Evolutionary conservation across 495 filamentous ascomycete species (phyloP), one percentile per base, ranked within the genome.

Genomic region (Talaromyces ruber): DNA sequence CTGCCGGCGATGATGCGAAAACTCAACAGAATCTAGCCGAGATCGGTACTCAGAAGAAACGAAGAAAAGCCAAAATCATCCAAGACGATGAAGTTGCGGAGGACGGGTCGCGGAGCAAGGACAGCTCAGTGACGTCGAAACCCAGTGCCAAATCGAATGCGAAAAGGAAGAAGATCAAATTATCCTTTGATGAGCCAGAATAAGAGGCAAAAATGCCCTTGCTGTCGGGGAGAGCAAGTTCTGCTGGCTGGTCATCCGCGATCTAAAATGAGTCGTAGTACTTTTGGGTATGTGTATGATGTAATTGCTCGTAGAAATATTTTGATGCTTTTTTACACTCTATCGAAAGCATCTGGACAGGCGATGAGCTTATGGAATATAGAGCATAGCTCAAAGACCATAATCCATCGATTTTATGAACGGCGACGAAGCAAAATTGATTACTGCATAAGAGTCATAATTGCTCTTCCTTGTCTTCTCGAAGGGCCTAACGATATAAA

Each of bases 161-260:
- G 64, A 80, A 76, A 65, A 70, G 70, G 59, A 80, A 79, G 71
- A 78, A 80, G 64, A 76, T 76, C 64, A 79, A 79, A 67, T 68
- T 79, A 14, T 76, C 74, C 11, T 76, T 79, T 62, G 76, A 77
- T 59, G 72, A 81, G 28, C 69, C 61, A 47, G 51, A 63, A 50
- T 32, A 62, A 32, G 30, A 12, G 21, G 14, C 2, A 39, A 34
- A 21, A 11, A 37, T 32, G 18, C 54, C 26, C 26, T 25, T 45
- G 26, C 16, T 52, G 50, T 21, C 21, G 28, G 50, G 28, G 50
- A 14, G 50, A 53, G 18, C 3, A 26, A 12, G 16, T 1, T 7
- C 18, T 47, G 43, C 43, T 22, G 43, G 43, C 16, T 47, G 43
- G 1, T 21, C 43, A 8, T 18, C 14, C 14, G 34, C 32, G 34